Evolutionary conservation across 1,284 basidiomycete species (phyloP).

Genomic region (Blastosporella zonata): DNA sequence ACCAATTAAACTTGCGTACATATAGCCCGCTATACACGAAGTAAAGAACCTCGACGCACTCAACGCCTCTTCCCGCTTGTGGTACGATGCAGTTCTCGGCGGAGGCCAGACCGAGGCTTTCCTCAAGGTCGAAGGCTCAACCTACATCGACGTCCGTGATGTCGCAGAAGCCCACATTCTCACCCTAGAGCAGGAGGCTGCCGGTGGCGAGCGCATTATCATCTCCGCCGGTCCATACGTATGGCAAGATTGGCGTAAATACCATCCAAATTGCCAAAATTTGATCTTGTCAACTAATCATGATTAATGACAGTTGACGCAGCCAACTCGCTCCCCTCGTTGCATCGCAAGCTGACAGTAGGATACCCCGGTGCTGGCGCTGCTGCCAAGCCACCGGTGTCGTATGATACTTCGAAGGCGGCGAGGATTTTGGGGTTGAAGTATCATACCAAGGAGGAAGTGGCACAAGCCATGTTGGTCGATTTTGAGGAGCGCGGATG

Average conservation of each 20-base stretch:
- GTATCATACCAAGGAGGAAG: constrained; percentile 19
- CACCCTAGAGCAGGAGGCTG: constrained; percentile 27
- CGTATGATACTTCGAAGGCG: constrained; percentile 34
- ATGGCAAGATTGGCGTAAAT: constrained; percentile 21
- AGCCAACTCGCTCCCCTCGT: constrained; percentile 18
- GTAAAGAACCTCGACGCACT: constrained; percentile 13
- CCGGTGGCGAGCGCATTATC: constrained; percentile 32
- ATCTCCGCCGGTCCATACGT: constrained; percentile 20
- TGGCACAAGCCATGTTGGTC: neutral
- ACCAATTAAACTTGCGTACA: neutral
- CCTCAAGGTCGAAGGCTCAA: constrained; percentile 19
- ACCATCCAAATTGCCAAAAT: neutral
- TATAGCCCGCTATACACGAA: constrained; percentile 31
- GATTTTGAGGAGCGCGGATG: neutral
- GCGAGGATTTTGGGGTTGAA: constrained; percentile 43
- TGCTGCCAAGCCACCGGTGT: constrained; percentile 25
- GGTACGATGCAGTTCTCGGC: constrained; percentile 23
- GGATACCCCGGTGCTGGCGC: constrained; percentile 27
- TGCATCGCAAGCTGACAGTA: constrained; percentile 13
- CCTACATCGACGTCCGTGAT: constrained; percentile 32
- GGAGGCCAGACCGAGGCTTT: constrained; percentile 19
- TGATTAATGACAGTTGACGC: neutral
- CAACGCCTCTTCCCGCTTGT: constrained; percentile 23
- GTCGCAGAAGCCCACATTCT: constrained; percentile 26
- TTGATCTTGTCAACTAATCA: neutral